Conservation (phyloP, 176 grass and related monocot genomes). For the Oryza glumipatula region DNA sequence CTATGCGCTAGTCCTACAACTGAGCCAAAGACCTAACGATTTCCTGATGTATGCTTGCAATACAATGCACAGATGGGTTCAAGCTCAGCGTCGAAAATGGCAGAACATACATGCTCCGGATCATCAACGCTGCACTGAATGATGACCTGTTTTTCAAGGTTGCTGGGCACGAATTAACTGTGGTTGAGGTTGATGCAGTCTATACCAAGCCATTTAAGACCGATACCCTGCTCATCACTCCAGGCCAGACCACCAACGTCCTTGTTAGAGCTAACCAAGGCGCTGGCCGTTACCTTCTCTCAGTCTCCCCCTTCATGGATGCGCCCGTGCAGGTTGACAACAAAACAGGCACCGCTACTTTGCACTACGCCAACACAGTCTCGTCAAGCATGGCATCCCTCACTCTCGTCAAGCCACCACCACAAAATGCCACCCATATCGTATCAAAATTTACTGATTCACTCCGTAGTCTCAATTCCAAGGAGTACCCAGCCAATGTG, state of each 20-base stretch:
- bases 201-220: conserved; percentile 80
- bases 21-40: background rate
- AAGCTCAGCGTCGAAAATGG: conserved; percentile 61
- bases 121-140: conserved; percentile 84
- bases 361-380: conserved; percentile 52
- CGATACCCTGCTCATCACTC: conserved; percentile 59
- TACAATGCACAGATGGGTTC: conserved; percentile 50
- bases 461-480: conserved; percentile 72
- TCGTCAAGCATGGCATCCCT: conserved; percentile 18
- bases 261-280: conserved; percentile 52
- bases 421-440: conserved; percentile 55
- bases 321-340: conserved; percentile 63
- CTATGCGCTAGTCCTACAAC: background rate
- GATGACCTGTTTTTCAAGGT: conserved; percentile 80
- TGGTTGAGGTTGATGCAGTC: conserved; percentile 72
- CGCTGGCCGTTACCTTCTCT: conserved; percentile 67
- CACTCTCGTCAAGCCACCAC: conserved; percentile 50
- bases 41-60: conserved; percentile 8
- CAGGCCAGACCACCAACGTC: conserved; percentile 73
- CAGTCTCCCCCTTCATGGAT: conserved; percentile 68
- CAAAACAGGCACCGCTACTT: conserved; percentile 53
- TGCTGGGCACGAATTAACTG: conserved; percentile 54
- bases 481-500: conserved; percentile 57
- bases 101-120: conserved; percentile 70
- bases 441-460: conserved; percentile 52